phyloP scores from a whole-genome alignment of 306 rosid species.

The Sicyos edulis region DNA sequence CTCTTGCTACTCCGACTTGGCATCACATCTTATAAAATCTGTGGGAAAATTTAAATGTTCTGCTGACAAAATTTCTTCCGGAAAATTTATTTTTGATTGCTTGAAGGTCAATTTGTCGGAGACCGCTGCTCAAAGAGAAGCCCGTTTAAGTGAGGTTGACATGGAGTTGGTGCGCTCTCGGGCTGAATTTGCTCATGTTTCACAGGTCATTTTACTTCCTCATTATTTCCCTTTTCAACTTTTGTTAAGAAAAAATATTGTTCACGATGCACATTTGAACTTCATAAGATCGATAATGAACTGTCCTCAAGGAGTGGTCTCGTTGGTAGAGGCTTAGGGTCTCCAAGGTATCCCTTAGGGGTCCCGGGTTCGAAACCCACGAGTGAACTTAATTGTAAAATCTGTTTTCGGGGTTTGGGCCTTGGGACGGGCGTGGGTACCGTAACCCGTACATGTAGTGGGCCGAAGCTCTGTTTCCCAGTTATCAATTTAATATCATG shows the following conservation, averaged over 20 bases:
- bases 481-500: no score
- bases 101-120: slow-evolving; percentile 54
- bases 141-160: slow-evolving; percentile 57
- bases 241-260: not conserved
- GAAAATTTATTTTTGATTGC: slow-evolving; percentile 8
- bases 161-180: slow-evolving; percentile 59
- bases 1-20: slow-evolving; percentile 5
- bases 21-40: not conserved
- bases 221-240: not conserved
- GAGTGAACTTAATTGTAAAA: no score
- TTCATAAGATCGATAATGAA: not conserved
- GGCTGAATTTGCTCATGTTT: slow-evolving; percentile 55
- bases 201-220: slow-evolving; percentile 43
- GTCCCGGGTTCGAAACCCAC: no score
- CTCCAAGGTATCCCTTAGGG: no score
- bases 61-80: not conserved
- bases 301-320: no score
- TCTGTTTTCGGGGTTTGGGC: no score
- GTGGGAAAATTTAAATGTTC: not conserved
- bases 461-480: no score
- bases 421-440: no score
- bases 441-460: no score
- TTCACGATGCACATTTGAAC: not conserved
- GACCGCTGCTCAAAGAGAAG: slow-evolving; percentile 70
- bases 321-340: no score